Percentiles rank a stretch among this genome's conserved stretches.
phyloP scores from a whole-genome alignment of 75 land plant species.

The Pinus taeda region DNA sequence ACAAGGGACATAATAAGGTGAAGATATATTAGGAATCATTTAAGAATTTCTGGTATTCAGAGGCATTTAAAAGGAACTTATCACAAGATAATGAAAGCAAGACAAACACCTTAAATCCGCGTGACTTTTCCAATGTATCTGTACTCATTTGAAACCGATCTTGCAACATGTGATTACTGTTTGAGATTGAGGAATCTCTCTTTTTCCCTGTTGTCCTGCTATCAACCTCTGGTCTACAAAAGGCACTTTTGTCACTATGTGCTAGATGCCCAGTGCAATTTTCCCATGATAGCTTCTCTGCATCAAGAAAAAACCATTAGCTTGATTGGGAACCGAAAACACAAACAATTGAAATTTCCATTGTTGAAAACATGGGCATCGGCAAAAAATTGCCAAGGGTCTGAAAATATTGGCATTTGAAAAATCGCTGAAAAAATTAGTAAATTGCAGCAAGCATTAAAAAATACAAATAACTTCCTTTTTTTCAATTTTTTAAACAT shows the following conservation, averaged over 20 bases:
- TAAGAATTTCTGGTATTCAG: background rate
- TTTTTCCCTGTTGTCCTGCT: background rate
- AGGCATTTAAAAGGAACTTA: background rate
- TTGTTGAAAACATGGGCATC: no score
- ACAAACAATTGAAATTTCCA: background rate
- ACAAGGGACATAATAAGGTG: background rate
- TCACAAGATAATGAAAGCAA: background rate
- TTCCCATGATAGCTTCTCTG: constrained; percentile 5
- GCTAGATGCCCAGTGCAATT: constrained; percentile 3
- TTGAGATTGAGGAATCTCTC: constrained; percentile 9
- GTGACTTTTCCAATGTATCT: constrained; percentile 5
- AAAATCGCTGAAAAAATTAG: no score
- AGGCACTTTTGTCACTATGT: constrained; percentile 2
- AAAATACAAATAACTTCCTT: no score
- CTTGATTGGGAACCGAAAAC: background rate
- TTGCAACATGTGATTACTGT: constrained; percentile 4
- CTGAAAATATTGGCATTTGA: no score
- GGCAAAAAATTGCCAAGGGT: no score
- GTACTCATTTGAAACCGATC: constrained; percentile 1
- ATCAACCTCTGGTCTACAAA: constrained; percentile 7
- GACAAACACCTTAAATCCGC: constrained; percentile 4
- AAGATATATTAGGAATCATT: background rate
- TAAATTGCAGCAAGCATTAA: no score
- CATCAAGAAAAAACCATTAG: background rate
- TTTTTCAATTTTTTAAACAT: no score